Percentiles rank a stretch among this genome's conserved stretches.
phyloP scores from a whole-genome alignment of 2,329 filamentous ascomycete genomes.

The Lecanoromycetidae sp. region DNA sequence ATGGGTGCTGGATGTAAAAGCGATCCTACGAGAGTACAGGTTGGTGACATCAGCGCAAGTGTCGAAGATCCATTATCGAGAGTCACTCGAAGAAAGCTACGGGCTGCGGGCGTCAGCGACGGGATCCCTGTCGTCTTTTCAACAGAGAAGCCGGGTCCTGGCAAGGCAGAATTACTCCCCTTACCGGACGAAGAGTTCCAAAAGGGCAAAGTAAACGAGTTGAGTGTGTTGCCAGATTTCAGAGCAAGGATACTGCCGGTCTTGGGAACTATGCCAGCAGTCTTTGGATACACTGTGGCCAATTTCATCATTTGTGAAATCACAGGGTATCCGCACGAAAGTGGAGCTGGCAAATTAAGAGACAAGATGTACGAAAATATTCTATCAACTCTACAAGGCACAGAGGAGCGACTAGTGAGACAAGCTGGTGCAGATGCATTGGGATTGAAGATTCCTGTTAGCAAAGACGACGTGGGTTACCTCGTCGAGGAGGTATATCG shows the following conservation, averaged over 20 bases:
- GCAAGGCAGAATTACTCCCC: slow-evolving; percentile 81
- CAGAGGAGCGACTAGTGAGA: slow-evolving; percentile 63
- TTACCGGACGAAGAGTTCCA: slow-evolving; percentile 76
- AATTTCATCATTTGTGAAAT: slow-evolving; percentile 86
- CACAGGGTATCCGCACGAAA: slow-evolving; percentile 72
- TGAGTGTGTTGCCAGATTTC: slow-evolving; percentile 85
- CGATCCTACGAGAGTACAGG: slow-evolving; percentile 66
- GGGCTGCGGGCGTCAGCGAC: slow-evolving; percentile 61
- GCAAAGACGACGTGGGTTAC: slow-evolving; percentile 70
- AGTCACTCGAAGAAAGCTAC: slow-evolving; percentile 67
- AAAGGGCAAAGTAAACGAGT: slow-evolving; percentile 74
- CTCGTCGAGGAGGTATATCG: slow-evolving; percentile 79
- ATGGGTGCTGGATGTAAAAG: slow-evolving; percentile 97
- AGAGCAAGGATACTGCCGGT: slow-evolving; percentile 90
- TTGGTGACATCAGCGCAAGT: slow-evolving; percentile 81
- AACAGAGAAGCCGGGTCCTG: slow-evolving; percentile 76
- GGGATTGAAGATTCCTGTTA: slow-evolving; percentile 70
- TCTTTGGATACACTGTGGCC: slow-evolving; percentile 83
- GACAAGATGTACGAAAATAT: slow-evolving; percentile 90
- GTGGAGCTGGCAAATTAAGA: slow-evolving; percentile 64
- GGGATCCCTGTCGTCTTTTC: slow-evolving; percentile 91
- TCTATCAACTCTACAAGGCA: slow-evolving; percentile 59
- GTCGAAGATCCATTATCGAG: slow-evolving; percentile 82
- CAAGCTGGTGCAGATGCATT: slow-evolving; percentile 42
- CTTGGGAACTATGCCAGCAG: slow-evolving; percentile 89